Evolutionary conservation across 2,329 filamentous ascomycete species (phyloP).

Genomic region (Apiospora kogelbergensis): DNA sequence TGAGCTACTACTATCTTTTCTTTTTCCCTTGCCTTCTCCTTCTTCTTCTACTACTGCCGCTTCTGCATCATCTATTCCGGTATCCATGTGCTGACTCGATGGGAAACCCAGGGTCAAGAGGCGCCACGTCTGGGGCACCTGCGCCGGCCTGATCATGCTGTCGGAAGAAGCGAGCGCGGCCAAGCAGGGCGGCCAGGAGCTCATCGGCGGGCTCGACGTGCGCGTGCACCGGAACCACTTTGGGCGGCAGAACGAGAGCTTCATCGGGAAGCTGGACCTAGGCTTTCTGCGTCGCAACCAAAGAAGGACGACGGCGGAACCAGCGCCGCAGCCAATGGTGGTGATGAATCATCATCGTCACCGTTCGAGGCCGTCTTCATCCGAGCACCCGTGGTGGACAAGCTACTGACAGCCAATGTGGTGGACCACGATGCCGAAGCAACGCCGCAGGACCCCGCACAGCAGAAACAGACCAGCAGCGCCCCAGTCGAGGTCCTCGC

Average conservation of each 20-base stretch:
- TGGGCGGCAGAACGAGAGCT: conserved; percentile 89
- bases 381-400: conserved; percentile 88
- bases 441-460: not conserved
- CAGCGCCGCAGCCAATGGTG: not conserved
- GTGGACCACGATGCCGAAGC: conserved; percentile 29
- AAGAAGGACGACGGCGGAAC: conserved; percentile 20
- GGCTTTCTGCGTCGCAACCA: conserved; percentile 68
- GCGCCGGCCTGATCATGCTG: conserved; percentile 89
- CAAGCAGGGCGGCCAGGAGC: conserved; percentile 87
- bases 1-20: conserved; percentile 43
- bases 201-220: conserved; percentile 89
- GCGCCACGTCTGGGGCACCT: conserved; percentile 93
- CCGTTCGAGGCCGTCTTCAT: conserved; percentile 89
- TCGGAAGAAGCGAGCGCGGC: conserved; percentile 84
- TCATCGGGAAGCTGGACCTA: conserved; percentile 70
- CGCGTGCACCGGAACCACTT: conserved; percentile 94
- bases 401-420: conserved; percentile 52
- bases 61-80: not conserved
- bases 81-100: not conserved
- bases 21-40: too few species aligned
- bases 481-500: conserved; percentile 50
- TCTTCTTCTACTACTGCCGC: conserved; percentile 4
- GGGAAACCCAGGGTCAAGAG: conserved; percentile 60
- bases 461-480: not conserved
- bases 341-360: conserved; percentile 11